Conservation (phyloP, 2,329 filamentous ascomycete genomes). For the Ilyonectria robusta region DNA sequence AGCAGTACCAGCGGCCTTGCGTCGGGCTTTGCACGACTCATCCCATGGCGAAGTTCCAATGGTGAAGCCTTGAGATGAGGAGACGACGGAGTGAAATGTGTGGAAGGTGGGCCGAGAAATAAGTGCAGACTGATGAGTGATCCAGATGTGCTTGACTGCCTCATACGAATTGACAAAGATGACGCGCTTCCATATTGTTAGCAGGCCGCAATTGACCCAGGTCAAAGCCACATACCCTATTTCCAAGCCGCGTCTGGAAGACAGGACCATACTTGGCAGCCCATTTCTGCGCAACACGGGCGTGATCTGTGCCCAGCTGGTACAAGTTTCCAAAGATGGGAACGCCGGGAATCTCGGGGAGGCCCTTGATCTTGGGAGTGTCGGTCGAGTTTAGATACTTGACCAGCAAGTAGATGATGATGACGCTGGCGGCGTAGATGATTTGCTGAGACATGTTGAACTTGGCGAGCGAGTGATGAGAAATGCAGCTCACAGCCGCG, state of each 20-base stretch:
- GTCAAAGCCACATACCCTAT: conserved; percentile 62
- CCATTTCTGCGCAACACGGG: conserved; percentile 68
- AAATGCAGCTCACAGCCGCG: background rate
- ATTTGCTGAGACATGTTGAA: conserved; percentile 26
- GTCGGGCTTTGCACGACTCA: conserved; percentile 81
- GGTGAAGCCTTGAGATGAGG: conserved; percentile 82
- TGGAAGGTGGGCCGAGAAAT: conserved; percentile 85
- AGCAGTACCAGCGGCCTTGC: conserved; percentile 84
- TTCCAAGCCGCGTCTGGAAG: conserved; percentile 78
- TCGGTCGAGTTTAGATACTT: conserved; percentile 64
- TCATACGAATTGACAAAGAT: conserved; percentile 86
- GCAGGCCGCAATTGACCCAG: conserved; percentile 35
- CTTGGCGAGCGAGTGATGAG: background rate
- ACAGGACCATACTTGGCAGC: conserved; percentile 74
- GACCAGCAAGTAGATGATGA: conserved; percentile 42
- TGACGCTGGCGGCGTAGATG: conserved; percentile 18
- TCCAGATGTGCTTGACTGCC: conserved; percentile 81
- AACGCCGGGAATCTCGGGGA: conserved; percentile 73
- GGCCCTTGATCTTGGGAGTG: conserved; percentile 70
- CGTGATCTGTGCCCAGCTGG: conserved; percentile 71
- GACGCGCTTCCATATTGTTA: conserved; percentile 63
- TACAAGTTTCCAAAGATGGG: conserved; percentile 75
- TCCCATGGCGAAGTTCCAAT: conserved; percentile 88
- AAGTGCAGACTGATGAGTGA: conserved; percentile 82
- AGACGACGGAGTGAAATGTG: conserved; percentile 86